Evolutionary conservation across 345 rosid species (phyloP), one percentile per base, ranked within the genome.

Genomic region (Citrus reticulata): DNA sequence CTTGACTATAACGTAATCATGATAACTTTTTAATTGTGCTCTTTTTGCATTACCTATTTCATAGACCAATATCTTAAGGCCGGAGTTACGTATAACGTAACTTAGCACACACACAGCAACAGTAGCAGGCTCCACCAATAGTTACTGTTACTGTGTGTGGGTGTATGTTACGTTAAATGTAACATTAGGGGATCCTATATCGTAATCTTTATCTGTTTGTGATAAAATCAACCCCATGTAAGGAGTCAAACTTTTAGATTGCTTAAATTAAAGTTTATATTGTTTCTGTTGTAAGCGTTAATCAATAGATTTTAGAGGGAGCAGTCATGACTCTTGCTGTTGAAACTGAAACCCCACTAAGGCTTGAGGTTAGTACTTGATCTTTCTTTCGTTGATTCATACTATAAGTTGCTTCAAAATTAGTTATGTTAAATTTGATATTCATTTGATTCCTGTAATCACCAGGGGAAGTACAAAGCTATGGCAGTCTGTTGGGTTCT

Each of bases 391-490:
- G 4, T 77, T 59, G 0, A 51, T 37, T 70, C 2, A 6, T 67
- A 13, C 17, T 13, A 13, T 46, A 14, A 13, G 62, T 54, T 19
- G 35, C 2, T 58, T 76, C 37, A 9, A 16, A 46, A 19, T 73
- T 72, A 14, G 24, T 42, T 16, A 39, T 34, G 16, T 30, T 65
- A 6, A 17, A 27, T 68, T 9, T 49, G 32, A 62, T 78, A 9
- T 55, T 74, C 25, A 70, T 34, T 76, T 35, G 11, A 39, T 65
- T 72, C 46, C 8, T 46, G 30, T 46, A 22, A 25, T 30, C 20
- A 64, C 29, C 89, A 93, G 97, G 99, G 98, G 64, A 94, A 87
- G 76, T 77, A 14, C 70, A 79, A 85, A 77, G 97, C 97, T 39
- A 72, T 87, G 70, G 69, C 84, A 0, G 86, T 93, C 67, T 94